phyloP scores from a whole-genome alignment of 768 basidiomycete genomes.

The Tephrocybe rancida region DNA sequence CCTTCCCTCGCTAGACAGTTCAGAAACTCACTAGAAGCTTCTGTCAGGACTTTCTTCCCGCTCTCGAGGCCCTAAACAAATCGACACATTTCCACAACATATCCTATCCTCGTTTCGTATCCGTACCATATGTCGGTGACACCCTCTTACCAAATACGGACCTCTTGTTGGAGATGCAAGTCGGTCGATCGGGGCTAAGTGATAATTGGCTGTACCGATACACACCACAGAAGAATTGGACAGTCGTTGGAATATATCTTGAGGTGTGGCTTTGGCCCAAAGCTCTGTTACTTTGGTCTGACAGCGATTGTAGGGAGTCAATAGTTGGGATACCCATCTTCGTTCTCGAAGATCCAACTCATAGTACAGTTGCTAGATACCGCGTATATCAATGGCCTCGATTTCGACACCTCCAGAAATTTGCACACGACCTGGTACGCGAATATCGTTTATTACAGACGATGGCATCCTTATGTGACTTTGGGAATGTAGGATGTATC shows the following conservation, averaged over 20 bases:
- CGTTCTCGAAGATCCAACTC: neutral
- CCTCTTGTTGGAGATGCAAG: neutral
- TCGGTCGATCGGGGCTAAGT: neutral
- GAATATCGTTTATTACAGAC: neutral
- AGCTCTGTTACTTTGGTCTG: too few relatives aligned
- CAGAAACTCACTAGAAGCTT: neutral
- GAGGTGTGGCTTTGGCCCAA: neutral
- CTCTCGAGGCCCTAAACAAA: neutral
- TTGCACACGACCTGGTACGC: neutral
- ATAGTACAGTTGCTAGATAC: neutral
- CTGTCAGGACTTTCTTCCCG: neutral
- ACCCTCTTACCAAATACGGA: neutral
- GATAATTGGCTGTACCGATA: slow-evolving; percentile 1
- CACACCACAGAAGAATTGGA: neutral
- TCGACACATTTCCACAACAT: neutral
- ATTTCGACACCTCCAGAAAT: neutral
- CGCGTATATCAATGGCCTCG: neutral
- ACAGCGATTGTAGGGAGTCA: too few relatives aligned
- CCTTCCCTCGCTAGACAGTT: too few relatives aligned
- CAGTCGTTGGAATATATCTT: neutral
- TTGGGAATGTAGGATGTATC: neutral
- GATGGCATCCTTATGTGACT: neutral
- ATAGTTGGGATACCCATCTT: too few relatives aligned
- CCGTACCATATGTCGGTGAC: neutral
- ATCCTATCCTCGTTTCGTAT: slow-evolving; percentile 1